Percentiles rank a stretch among this genome's conserved stretches.
Evolutionary conservation across 1,284 basidiomycete genomes (phyloP).

Genomic region (Phellopilus nigrolimitatus): DNA sequence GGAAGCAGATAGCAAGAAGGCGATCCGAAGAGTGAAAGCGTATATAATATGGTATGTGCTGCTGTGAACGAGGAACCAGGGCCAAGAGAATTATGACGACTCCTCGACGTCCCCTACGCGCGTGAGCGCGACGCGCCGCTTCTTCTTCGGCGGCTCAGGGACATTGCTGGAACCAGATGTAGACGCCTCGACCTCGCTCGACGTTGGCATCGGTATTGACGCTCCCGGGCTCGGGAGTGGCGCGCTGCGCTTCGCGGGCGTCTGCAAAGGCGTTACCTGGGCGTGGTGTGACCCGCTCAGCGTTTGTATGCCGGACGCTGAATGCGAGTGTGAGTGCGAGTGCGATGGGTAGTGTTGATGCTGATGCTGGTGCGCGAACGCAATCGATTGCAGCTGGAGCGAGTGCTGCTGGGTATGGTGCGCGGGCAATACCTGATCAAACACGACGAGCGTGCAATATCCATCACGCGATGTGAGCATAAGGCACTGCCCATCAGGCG

Average conservation of each 20-base stretch:
- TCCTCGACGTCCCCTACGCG: constrained; percentile 60
- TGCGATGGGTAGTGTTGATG: constrained; percentile 40
- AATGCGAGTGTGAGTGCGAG: constrained; percentile 31
- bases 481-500: constrained; percentile 90
- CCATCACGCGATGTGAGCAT: constrained; percentile 93
- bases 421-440: constrained; percentile 85
- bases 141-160: constrained; percentile 76
- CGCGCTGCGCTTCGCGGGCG: constrained; percentile 50
- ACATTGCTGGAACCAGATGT: constrained; percentile 16
- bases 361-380: constrained; percentile 72
- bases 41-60: no score
- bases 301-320: constrained; percentile 33
- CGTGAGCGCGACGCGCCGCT: constrained; percentile 79
- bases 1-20: no score
- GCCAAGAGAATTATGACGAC: no score
- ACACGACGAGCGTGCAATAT: constrained; percentile 91
- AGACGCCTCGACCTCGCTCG: constrained; percentile 19
- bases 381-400: constrained; percentile 82
- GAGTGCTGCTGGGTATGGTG: constrained; percentile 86
- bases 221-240: constrained; percentile 33
- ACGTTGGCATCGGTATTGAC: constrained; percentile 22
- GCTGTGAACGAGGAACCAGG: no score
- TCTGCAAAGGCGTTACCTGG: constrained; percentile 38
- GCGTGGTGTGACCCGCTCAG: constrained; percentile 29
- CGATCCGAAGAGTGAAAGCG: no score